Conservation (phyloP, 2,329 filamentous ascomycete genomes). For the Cladosporium sp. region DNA sequence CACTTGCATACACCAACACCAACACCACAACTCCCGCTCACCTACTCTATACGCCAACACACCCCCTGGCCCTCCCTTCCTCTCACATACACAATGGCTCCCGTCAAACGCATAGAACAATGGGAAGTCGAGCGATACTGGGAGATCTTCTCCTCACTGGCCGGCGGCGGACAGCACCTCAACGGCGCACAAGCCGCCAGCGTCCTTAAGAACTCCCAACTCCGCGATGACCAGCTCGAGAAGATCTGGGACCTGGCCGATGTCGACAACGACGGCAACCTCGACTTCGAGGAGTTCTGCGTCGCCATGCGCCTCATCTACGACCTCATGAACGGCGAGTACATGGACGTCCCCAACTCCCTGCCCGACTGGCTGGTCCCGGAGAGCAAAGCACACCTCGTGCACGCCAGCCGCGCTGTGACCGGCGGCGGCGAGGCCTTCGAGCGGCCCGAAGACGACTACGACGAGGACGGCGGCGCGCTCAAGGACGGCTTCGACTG, state of each 20-base stretch:
- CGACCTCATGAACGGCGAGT: slow-evolving; percentile 94
- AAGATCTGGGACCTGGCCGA: slow-evolving; percentile 96
- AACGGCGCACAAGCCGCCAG: slow-evolving; percentile 70
- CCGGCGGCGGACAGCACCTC: slow-evolving; percentile 64
- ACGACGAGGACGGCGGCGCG: slow-evolving; percentile 76
- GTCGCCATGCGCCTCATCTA: slow-evolving; percentile 98
- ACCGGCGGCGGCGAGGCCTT: slow-evolving; percentile 79
- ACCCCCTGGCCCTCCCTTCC: background rate
- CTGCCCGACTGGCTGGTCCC: slow-evolving; percentile 97
- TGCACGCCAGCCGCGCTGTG: slow-evolving; percentile 79
- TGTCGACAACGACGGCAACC: slow-evolving; percentile 93
- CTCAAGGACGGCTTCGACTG: slow-evolving; percentile 97
- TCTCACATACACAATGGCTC: slow-evolving; percentile 30
- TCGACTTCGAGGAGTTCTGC: slow-evolving; percentile 99
- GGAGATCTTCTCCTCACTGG: slow-evolving; percentile 74
- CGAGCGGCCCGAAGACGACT: slow-evolving; percentile 74
- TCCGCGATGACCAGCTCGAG: slow-evolving; percentile 84
- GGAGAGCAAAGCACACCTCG: slow-evolving; percentile 88
- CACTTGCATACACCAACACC: background rate
- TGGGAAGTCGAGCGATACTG: slow-evolving; percentile 77
- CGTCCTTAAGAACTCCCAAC: slow-evolving; percentile 71
- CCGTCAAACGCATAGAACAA: slow-evolving; percentile 63
- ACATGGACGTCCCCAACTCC: slow-evolving; percentile 78
- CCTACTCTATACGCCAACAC: background rate
- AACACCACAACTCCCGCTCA: background rate